These are phyloP conservation scores for Westerdykella sp. DNA, from an alignment of 2,329 filamentous ascomycete species.

Conservation along the genomic window DNA sequence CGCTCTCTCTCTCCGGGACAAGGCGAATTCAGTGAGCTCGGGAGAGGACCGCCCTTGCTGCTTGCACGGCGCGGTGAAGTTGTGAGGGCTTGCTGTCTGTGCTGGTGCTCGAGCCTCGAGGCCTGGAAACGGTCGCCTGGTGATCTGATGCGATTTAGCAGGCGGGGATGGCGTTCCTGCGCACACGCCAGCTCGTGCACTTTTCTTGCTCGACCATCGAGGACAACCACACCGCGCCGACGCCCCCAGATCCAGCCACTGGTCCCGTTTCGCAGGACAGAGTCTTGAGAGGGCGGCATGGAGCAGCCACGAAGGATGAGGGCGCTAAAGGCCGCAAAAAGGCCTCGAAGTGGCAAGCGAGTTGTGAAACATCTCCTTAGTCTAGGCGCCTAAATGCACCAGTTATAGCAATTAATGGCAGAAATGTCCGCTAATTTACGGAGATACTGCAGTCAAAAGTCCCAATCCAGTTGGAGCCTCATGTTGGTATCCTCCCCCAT, in stretches of 20 bases:
- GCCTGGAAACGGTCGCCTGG: background rate
- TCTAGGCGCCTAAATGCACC: constrained; percentile 25
- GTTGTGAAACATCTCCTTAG: constrained; percentile 8
- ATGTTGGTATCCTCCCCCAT: too few species aligned
- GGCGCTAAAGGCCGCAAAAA: constrained; percentile 18
- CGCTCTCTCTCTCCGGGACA: background rate
- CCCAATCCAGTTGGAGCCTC: too few species aligned
- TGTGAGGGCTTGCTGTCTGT: constrained; percentile 8
- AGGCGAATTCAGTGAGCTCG: background rate
- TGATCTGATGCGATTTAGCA: constrained; percentile 5
- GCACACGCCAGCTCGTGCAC: constrained; percentile 13
- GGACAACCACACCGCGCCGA: background rate
- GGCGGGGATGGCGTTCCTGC: constrained; percentile 27
- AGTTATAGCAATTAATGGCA: constrained; percentile 1
- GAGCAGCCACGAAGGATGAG: background rate
- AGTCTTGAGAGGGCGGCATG: background rate
- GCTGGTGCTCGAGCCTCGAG: background rate
- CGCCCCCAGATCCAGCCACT: constrained; percentile 8
- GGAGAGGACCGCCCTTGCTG: background rate
- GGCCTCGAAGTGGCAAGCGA: constrained; percentile 12
- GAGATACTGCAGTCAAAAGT: background rate
- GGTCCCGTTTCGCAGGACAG: constrained; percentile 6
- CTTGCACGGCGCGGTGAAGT: background rate
- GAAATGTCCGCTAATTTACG: background rate
- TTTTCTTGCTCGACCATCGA: constrained; percentile 1